phyloP scores from a whole-genome alignment of 352 stramenopile genomes.

The Phytophthora gonapodyides region DNA sequence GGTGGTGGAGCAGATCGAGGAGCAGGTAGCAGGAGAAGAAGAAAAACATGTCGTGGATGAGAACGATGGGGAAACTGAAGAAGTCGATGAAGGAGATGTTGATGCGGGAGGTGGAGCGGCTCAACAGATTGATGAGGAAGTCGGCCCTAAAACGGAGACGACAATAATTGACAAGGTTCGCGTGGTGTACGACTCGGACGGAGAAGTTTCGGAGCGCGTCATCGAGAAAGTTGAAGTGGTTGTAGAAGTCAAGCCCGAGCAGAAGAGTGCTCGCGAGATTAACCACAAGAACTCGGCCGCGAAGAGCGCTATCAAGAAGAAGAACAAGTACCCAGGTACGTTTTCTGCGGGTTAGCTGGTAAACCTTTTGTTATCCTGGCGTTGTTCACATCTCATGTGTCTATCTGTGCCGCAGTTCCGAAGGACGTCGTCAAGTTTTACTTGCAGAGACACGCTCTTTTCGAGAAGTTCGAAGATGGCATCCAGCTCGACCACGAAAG shows the following conservation, averaged over 20 bases:
- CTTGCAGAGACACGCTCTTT: conserved; percentile 86
- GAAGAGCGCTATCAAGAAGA: conserved; percentile 27
- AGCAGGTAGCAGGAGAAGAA: neutral
- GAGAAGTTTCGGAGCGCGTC: conserved; percentile 49
- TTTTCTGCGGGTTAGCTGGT: neutral
- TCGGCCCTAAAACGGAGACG: conserved; percentile 17
- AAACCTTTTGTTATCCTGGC: neutral
- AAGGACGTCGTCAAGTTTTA: conserved; percentile 89
- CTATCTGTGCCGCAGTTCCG: conserved; percentile 28
- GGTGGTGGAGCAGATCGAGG: neutral
- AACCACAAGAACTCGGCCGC: conserved; percentile 21
- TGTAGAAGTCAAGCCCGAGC: conserved; percentile 8
- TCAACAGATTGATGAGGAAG: conserved; percentile 1
- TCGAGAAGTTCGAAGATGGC: conserved; percentile 91
- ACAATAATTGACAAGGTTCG: conserved; percentile 57
- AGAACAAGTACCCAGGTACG: conserved; percentile 40
- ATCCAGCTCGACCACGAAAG: conserved; percentile 93
- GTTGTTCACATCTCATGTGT: conserved; percentile 2
- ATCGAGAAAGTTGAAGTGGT: conserved; percentile 47
- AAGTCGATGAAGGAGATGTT: conserved; percentile 6
- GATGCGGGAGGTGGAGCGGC: neutral
- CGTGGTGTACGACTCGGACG: conserved; percentile 70
- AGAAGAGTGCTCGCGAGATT: conserved; percentile 16
- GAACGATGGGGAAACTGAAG: neutral
- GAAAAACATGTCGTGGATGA: neutral